Base-by-base conservation (phyloP, 1,284 basidiomycete genomes). In the Melanopsichium pennsylvanicum region DNA sequence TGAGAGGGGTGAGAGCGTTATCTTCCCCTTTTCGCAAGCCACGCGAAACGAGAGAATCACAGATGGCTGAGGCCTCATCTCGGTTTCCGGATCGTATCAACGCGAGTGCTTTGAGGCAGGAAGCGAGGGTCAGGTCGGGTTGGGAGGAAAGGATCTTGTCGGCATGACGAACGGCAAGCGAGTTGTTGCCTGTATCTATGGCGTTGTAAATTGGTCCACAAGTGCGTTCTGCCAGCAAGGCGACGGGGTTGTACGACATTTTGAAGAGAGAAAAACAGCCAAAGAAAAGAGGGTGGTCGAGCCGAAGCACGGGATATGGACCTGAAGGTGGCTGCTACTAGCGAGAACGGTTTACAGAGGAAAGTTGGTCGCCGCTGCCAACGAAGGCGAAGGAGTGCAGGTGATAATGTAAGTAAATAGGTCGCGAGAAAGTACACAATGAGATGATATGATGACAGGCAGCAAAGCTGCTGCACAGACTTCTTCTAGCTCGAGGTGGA, bases 81-180 rank as follows among this genome's bases (percentile, higher is more conserved):
- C 89, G 86, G 82, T 91, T 91, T 81, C 90, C 88, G 10, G 86
- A 86, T 48, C 91, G 88, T 35, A 89, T 86, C 3, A 93, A 85
- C 2, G 90, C 90, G 45, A 93, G 86, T 22, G 89, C 87, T 84
- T 93, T 93, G 59, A 94, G 83, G 43, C 91, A 86, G 5, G 60
- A 49, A 18, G 70, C 69, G 9, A 68, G 57, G 5, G 58, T 48
- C 7, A 68, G 48, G 21, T 70, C 49, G 15, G 66, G 74, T 42
- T 68, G 67, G 25, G 56, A 51, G 11, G 47, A 35, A 22, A 72
- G 61, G 36, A 72, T 35, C 40, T 50, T 54, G 43, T 72, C 70
- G 22, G 70, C 70, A 26, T 68, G 60, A 16, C 64, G 51, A 6
- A 67, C 34, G 13, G 70, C 70, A 0, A 62, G 35, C 4, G 27